Evolutionary conservation across 805 yeast genomes (phyloP), one percentile per base, ranked within the genome.

Genomic region (Novakomyces olei): DNA sequence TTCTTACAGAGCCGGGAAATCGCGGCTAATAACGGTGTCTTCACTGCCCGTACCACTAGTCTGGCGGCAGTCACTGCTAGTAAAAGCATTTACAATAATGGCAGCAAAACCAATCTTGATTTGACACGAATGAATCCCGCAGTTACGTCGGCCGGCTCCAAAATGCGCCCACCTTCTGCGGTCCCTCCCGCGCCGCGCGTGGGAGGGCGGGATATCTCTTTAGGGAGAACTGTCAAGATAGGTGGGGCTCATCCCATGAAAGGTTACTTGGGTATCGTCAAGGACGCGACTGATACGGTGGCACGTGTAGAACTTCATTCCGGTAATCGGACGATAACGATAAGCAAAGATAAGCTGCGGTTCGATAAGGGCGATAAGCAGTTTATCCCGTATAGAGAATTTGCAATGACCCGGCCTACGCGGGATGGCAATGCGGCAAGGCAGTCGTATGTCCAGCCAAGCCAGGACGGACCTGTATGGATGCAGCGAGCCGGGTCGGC

Each of bases 171-270:
- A 36, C 38, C 58, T 15, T 43, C 51, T 4, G 58, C 56, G 63
- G 60, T 63, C 1, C 72, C 85, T 10, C 76, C 81, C n/a, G 26
- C 17, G 17, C 31, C 31, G 14, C 61, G 70, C 4, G 62, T 65
- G 18, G 68, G 72, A 34, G 93, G 92, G 5, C 69, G 92, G 42
- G 93, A 80, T 50, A 67, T 67, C 30, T 69, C 91, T 19, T 47
- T 88, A 24, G 76, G 79, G 43, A 80, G 79, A 47, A 74, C 75
- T 37, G 94, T 88, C 15, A 69, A 80, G 41, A 76, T 88, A 31
- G 80, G 94, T n/a, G n/a, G n/a, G n/a, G n/a, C n/a, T n/a, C n/a
- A n/a, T n/a, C 88, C 92, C 19, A 80, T 85, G 52, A 88, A 88
- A 56, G 96, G 98, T 29, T 69, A 80, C 43, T 72, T 74, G 57